Conservation (phyloP, 306 rosid species). For the Pueraria montana region DNA sequence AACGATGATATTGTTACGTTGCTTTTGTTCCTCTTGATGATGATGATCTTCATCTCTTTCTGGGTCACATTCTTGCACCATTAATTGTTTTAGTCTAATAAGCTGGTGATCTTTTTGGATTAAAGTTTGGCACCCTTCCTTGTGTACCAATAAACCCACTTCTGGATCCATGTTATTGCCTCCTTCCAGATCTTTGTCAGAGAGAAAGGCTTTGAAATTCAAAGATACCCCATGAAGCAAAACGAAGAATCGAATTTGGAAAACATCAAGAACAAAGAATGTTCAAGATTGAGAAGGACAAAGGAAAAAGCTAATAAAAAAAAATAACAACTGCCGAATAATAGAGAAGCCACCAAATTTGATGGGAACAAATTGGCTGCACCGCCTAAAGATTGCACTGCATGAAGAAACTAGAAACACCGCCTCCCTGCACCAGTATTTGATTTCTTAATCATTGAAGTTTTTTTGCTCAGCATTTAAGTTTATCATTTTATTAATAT, state of each 20-base stretch:
- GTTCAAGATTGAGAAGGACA: background rate
- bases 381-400: no score
- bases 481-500: no score
- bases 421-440: no score
- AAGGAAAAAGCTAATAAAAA: no score
- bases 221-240: constrained; percentile 51
- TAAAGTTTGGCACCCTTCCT: constrained; percentile 29
- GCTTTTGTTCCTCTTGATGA: constrained; percentile 22
- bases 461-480: no score
- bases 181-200: constrained; percentile 54
- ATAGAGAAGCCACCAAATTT: no score
- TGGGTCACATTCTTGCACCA: constrained; percentile 36
- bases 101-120: background rate
- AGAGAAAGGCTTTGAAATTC: constrained; percentile 51
- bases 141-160: constrained; percentile 33
- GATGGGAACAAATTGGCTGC: no score
- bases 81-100: background rate
- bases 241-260: constrained; percentile 31
- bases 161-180: constrained; percentile 16
- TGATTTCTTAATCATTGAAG: no score
- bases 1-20: background rate
- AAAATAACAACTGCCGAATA: no score
- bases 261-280: background rate
- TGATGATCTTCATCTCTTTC: no score
- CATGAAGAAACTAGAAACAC: no score